These are phyloP conservation scores for Cutaneotrichosporon sp. DNA, from an alignment of 1,284 basidiomycete species.

Conservation along the genomic window DNA sequence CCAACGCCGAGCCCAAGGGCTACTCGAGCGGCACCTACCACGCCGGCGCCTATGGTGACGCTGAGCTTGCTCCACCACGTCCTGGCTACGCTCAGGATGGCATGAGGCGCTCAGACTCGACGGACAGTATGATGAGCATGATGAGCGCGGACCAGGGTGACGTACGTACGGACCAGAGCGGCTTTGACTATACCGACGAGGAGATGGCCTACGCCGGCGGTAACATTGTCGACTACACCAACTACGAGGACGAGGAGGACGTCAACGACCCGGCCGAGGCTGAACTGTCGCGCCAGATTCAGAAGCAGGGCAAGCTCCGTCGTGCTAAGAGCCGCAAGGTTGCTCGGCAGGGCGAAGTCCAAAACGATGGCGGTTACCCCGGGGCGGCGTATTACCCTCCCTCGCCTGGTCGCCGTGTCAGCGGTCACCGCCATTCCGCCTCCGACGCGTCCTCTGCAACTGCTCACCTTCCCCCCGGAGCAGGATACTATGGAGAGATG, in stretches of 20 bases:
- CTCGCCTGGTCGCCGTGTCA: background rate
- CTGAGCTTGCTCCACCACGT: slow-evolving; percentile 45
- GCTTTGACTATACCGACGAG: slow-evolving; percentile 45
- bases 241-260: slow-evolving; percentile 76
- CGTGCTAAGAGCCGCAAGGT: slow-evolving; percentile 54
- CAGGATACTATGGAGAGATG: background rate
- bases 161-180: no score
- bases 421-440: background rate
- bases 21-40: slow-evolving; percentile 1
- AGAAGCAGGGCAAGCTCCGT: slow-evolving; percentile 64
- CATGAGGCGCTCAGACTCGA: slow-evolving; percentile 36
- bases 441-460: background rate
- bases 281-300: slow-evolving; percentile 58
- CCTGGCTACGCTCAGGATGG: slow-evolving; percentile 47
- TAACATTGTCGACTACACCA: slow-evolving; percentile 60
- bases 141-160: background rate
- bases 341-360: background rate
- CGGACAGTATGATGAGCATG: slow-evolving; percentile 35
- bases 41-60: background rate
- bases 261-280: slow-evolving; percentile 64
- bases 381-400: slow-evolving; percentile 3
- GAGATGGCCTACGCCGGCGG: slow-evolving; percentile 15
- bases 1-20: slow-evolving; percentile 49
- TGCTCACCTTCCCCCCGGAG: background rate
- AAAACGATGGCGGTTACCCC: background rate